Conservation (phyloP, 306 rosid genomes). For the Castanospermum australe region DNA sequence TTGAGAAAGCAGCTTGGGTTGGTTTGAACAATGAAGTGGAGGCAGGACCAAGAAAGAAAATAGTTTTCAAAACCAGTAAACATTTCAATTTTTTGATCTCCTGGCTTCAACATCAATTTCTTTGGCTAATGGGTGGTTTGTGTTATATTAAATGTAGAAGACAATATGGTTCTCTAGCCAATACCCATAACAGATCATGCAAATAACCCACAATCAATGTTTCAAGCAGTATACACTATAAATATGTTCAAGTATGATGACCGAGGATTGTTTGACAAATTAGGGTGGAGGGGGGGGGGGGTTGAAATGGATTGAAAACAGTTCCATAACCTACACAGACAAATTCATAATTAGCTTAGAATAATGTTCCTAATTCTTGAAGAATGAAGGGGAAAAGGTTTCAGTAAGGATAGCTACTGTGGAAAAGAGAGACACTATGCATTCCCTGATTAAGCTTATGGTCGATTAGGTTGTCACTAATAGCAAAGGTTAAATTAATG, state of each 20-base stretch:
- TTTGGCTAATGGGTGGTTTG: not conserved
- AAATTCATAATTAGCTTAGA: not conserved
- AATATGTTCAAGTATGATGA: constrained; percentile 1
- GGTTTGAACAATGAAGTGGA: not conserved
- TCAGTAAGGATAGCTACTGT: not conserved
- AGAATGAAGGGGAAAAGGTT: not conserved
- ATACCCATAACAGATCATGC: not conserved
- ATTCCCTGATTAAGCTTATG: not conserved
- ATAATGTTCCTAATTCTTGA: too few species aligned
- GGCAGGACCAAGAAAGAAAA: constrained; percentile 1
- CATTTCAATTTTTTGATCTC: constrained; percentile 3
- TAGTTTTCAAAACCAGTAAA: not conserved
- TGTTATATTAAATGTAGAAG: not conserved
- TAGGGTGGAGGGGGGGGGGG: not conserved
- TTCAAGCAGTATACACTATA: not conserved
- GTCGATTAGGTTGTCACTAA: not conserved
- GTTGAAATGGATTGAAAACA: not conserved
- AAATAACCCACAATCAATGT: not conserved
- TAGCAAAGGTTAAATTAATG: not conserved
- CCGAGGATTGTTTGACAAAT: not conserved
- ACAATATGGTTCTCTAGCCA: not conserved
- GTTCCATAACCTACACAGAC: not conserved
- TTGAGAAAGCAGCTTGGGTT: constrained; percentile 9
- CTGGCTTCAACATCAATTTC: not conserved
- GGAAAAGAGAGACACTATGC: not conserved